phyloP scores from a whole-genome alignment of 257 asterid species.

The Solanum sejunctum region DNA sequence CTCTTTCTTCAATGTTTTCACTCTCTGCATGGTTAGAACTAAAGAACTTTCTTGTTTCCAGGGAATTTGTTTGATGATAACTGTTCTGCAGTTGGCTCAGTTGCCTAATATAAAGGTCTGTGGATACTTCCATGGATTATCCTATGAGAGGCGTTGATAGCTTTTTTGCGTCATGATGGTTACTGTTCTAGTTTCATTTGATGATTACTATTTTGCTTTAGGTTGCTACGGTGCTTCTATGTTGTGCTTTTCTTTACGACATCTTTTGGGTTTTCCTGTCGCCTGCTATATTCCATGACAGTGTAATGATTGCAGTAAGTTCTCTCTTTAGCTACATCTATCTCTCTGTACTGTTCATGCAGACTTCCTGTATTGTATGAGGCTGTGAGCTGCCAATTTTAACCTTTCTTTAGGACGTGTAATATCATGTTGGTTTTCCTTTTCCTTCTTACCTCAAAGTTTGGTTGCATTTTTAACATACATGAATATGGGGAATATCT shows the following conservation, averaged over 20 bases:
- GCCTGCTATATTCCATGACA: slow-evolving; percentile 86
- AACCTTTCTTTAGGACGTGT: not conserved
- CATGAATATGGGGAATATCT: not conserved
- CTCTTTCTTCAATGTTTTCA: not conserved
- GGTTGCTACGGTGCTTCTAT: slow-evolving; percentile 92
- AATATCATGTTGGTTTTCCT: not conserved
- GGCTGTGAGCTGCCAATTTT: not conserved
- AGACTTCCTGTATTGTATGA: not conserved
- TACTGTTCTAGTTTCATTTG: not conserved
- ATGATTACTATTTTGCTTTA: slow-evolving; percentile 12
- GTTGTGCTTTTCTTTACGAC: slow-evolving; percentile 88
- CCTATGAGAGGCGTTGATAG: not conserved
- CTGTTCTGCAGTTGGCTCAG: slow-evolving; percentile 89
- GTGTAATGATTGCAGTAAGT: slow-evolving; percentile 96
- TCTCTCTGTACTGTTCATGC: not conserved
- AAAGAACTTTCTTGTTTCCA: slow-evolving; percentile 22
- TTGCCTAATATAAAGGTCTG: slow-evolving; percentile 87
- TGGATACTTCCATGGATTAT: not conserved
- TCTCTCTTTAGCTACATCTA: slow-evolving; percentile 1
- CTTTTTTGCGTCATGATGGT: not conserved
- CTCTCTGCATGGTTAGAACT: not conserved
- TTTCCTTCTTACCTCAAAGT: not conserved
- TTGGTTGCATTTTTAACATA: not conserved
- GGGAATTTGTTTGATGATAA: slow-evolving; percentile 96
- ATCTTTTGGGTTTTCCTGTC: slow-evolving; percentile 98